Conservation (phyloP, 805 yeast species). For the Gaillardinia entomophila region DNA sequence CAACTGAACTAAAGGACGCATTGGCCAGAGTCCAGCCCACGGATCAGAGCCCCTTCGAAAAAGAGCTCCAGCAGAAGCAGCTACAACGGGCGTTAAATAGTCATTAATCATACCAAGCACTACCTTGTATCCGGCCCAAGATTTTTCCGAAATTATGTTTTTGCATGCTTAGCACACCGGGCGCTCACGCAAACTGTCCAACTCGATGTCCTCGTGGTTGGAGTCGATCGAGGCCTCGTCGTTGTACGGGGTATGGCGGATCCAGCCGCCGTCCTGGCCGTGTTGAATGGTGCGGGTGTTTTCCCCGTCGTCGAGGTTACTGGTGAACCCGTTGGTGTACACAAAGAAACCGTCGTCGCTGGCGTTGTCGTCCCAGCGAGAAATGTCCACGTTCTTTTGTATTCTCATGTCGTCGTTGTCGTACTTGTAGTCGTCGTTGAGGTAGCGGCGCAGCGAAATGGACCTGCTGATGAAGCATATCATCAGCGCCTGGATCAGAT, state of each 20-base stretch:
- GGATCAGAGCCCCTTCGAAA: too few relatives aligned
- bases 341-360: conserved; percentile 42
- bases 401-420: conserved; percentile 5
- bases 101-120: too few relatives aligned
- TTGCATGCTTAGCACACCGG: too few relatives aligned
- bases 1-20: too few relatives aligned
- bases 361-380: conserved; percentile 19
- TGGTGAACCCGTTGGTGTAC: conserved; percentile 37
- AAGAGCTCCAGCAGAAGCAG: too few relatives aligned
- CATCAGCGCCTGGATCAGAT: conserved; percentile 58
- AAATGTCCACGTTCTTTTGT: conserved; percentile 3
- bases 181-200: background rate
- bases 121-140: too few relatives aligned
- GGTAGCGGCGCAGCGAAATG: conserved; percentile 43
- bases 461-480: conserved; percentile 71
- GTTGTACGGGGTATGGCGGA: conserved; percentile 7
- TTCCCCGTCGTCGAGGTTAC: conserved; percentile 13
- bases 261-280: conserved; percentile 11
- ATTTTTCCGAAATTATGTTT: too few relatives aligned
- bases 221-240: conserved; percentile 10
- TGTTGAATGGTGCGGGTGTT: background rate
- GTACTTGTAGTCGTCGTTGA: conserved; percentile 5
- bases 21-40: too few relatives aligned
- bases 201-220: background rate
- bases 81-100: too few relatives aligned